Evolutionary conservation across 2,329 filamentous ascomycete genomes (phyloP).

Genomic region (Cercospora beticola): DNA sequence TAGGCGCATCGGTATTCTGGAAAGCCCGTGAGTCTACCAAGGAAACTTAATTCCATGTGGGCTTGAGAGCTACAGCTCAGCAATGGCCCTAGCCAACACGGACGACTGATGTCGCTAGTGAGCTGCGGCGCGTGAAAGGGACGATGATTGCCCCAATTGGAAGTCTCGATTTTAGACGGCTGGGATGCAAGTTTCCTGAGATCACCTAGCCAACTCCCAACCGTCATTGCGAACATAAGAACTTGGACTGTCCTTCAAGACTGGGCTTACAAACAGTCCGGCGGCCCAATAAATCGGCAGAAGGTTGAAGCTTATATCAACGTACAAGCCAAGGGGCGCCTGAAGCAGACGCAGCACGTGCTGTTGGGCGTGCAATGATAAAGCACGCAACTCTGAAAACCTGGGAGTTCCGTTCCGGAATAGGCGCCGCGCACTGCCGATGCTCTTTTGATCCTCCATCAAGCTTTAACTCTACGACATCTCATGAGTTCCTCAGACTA

Average conservation of each 20-base stretch:
- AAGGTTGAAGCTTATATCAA: background rate
- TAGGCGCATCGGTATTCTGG: background rate
- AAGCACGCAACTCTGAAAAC: background rate
- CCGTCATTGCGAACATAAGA: too few species aligned
- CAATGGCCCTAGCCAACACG: background rate
- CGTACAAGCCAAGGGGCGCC: background rate
- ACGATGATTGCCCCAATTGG: background rate
- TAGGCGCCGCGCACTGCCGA: background rate
- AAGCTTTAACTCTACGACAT: background rate
- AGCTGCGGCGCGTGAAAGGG: background rate
- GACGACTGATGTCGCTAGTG: background rate
- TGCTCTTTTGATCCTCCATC: background rate
- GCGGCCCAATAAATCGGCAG: too few species aligned
- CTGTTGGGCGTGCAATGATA: background rate
- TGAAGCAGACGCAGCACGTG: background rate
- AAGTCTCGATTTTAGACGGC: background rate
- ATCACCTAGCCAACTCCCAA: background rate
- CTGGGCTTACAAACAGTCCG: background rate
- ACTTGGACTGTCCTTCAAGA: background rate
- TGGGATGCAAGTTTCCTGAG: background rate
- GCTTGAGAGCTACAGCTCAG: background rate
- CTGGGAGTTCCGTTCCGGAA: background rate
- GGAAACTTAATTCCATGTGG: background rate
- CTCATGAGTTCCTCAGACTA: background rate
- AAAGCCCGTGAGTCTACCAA: background rate